Base-by-base conservation (phyloP, 164 flowering plant genomes). In the Piper longum region DNA sequence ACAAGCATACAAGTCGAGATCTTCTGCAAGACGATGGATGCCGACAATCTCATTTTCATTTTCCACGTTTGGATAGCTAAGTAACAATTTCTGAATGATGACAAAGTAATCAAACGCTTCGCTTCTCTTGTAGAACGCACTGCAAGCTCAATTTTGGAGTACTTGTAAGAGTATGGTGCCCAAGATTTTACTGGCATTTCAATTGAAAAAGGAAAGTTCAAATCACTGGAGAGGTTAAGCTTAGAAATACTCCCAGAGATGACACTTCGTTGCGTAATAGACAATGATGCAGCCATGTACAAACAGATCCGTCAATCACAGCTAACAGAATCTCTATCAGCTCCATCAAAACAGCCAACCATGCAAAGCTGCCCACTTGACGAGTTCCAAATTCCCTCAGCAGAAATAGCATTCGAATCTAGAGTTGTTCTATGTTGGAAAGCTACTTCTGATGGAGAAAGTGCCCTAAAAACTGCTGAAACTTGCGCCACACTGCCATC, bases 291-390 rank as follows among this genome's bases (percentile, higher is more conserved):
- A 16, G 91, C 90, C 64, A 88, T 61, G 58, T 86, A 88, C 67
- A 86, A 63, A 69, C 85, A 87, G 54, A 83, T 78, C 41, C 91
- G 83, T 54, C 83, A 76, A 74, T 79, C 64, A 73, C 97, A 88
- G 59, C 56, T 67, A 41, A 60, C 71, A 19, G 65, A 70, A 63
- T 72, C 74, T 18, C 66, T 57, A 67, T 74, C 78, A 40, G 64
- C 62, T 41, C 66, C 19, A 52, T 84, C 85, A 69, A 74, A 71
- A 66, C 97, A 90, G 44, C 90, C 95, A 70, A 83, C 77, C 97
- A 87, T 90, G 81, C 97, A 90, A 41, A 90, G 84, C 74, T 86
- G 92, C 59, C 97, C 92, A 66, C 75, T 83, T 7, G 92, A 81
- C 59, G 90, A 79, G 17, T 74, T 82, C 95, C 95, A 90, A 11